Conservation (phyloP, 257 asterid species). For the Solanum etuberosum region DNA sequence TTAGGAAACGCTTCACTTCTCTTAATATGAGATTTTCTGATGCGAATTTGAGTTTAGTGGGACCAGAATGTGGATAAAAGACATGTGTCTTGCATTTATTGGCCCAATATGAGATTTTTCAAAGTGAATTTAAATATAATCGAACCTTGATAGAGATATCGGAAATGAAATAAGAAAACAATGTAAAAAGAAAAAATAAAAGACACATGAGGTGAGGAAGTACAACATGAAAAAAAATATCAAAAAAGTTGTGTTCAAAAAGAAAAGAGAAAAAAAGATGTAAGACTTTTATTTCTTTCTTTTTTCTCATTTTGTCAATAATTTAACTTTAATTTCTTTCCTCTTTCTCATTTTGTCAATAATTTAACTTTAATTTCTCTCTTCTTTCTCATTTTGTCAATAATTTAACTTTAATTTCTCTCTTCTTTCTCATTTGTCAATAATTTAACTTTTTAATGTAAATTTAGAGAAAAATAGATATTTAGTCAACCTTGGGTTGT, state of each 20-base stretch:
- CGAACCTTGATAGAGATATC: accelerated
- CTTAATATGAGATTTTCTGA: background rate
- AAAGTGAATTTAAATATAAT: accelerated
- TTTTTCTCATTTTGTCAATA: background rate
- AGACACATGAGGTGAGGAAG: background rate
- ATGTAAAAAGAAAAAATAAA: background rate
- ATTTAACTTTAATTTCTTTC: background rate
- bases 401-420: background rate
- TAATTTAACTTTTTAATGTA: background rate
- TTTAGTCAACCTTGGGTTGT: background rate
- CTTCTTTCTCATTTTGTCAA: background rate
- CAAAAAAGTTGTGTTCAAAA: background rate
- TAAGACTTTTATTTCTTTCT: background rate
- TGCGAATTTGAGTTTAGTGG: background rate
- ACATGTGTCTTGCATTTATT: background rate
- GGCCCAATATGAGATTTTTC: accelerated
- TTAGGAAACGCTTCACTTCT: background rate
- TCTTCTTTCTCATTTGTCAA: background rate
- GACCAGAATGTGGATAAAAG: background rate
- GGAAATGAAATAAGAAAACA: background rate
- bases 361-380: accelerated
- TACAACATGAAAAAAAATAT: background rate
- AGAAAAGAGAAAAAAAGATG: background rate
- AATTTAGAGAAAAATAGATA: background rate
- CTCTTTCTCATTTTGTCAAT: background rate